Evolutionary conservation across 495 filamentous ascomycete species (phyloP).

Genomic region (Penicillium odoratum): DNA sequence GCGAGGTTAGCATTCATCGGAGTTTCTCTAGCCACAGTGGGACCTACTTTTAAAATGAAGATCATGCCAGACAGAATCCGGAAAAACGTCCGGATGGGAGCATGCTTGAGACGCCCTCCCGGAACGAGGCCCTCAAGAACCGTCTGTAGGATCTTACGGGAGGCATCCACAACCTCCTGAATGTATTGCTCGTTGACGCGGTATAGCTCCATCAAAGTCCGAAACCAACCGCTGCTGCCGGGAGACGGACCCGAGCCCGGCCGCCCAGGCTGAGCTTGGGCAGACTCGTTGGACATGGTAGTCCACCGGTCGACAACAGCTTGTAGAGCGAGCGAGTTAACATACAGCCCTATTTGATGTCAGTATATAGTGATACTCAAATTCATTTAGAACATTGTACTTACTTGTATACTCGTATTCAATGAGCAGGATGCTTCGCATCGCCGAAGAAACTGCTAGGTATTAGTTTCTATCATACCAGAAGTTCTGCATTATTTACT

Average conservation of each 20-base stretch:
- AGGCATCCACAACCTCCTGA: slow-evolving; percentile 82
- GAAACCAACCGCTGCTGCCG: slow-evolving; percentile 42
- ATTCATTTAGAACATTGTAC: slow-evolving; percentile 12
- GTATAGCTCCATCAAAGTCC: slow-evolving; percentile 57
- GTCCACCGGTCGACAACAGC: slow-evolving; percentile 94
- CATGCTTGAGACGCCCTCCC: slow-evolving; percentile 82
- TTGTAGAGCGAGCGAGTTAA: slow-evolving; percentile 91
- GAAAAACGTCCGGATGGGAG: slow-evolving; percentile 90
- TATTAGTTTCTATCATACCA: slow-evolving; percentile 22
- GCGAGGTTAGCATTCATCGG: neutral
- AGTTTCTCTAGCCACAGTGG: neutral
- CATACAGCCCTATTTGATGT: slow-evolving; percentile 58
- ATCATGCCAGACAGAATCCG: slow-evolving; percentile 92
- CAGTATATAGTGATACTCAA: slow-evolving; percentile 5
- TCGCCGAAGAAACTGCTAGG: slow-evolving; percentile 64
- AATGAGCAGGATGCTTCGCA: slow-evolving; percentile 81
- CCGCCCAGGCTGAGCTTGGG: slow-evolving; percentile 42
- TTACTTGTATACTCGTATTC: slow-evolving; percentile 84
- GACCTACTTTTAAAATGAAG: slow-evolving; percentile 75
- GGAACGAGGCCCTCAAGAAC: slow-evolving; percentile 84
- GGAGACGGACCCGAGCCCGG: slow-evolving; percentile 38
- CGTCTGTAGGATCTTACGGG: slow-evolving; percentile 75
- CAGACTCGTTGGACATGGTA: slow-evolving; percentile 59
- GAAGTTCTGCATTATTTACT: neutral
- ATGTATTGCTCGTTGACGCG: slow-evolving; percentile 71